Conservation (phyloP, 495 filamentous ascomycete species). For the Hypoxylon trugodes region DNA sequence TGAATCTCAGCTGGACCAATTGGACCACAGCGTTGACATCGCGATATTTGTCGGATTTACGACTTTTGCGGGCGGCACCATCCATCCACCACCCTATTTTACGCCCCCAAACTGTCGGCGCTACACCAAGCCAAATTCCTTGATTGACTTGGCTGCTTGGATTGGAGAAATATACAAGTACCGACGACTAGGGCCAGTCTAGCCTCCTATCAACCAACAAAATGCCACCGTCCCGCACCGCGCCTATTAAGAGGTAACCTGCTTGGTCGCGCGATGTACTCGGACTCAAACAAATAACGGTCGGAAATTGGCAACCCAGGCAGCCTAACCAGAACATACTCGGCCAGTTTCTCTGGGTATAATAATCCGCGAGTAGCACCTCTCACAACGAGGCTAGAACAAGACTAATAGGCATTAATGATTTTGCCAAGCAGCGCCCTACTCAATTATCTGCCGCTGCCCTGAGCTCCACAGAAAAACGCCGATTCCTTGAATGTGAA, state of each 20-base stretch:
- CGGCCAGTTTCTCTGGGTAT: neutral
- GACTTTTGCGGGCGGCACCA: constrained; percentile 9
- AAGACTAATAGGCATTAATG: constrained; percentile 6
- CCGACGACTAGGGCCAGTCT: constrained; percentile 4
- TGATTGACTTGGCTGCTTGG: neutral
- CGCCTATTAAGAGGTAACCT: neutral
- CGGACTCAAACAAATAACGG: neutral
- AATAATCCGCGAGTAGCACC: neutral
- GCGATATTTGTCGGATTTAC: neutral
- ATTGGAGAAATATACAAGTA: constrained; percentile 3
- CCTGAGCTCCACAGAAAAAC: constrained; percentile 10
- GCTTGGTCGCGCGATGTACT: neutral
- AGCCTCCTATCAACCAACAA: neutral
- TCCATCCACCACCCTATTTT: constrained; percentile 1
- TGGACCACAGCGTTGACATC: neutral
- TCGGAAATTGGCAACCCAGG: neutral
- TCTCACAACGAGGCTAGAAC: constrained; percentile 7
- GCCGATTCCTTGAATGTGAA: constrained; percentile 8
- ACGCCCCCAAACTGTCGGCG: constrained; percentile 15
- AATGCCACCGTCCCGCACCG: constrained; percentile 4
- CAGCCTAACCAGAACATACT: neutral
- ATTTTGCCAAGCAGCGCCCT: constrained; percentile 21
- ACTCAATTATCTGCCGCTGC: constrained; percentile 10
- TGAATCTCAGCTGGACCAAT: constrained; percentile 19
- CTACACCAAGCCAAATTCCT: constrained; percentile 2